These are phyloP conservation scores for Astragalus membranaceus DNA, from an alignment of 306 rosid species.

Conservation along the genomic window DNA sequence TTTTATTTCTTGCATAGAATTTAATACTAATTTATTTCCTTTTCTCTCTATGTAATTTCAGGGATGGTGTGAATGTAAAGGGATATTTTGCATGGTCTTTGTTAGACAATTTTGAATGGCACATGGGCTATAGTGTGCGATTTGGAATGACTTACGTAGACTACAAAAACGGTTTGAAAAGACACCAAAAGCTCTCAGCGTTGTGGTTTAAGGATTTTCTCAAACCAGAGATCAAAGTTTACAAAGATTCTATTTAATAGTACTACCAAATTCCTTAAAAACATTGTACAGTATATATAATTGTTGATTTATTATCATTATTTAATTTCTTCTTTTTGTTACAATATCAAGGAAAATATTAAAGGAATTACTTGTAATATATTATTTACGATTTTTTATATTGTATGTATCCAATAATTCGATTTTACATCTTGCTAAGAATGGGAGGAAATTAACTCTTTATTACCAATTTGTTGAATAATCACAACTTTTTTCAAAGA, in stretches of 20 bases:
- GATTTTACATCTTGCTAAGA: not conserved
- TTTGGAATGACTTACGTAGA: constrained; percentile 51
- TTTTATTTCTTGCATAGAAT: not conserved
- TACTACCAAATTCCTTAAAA: not conserved
- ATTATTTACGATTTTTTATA: not conserved
- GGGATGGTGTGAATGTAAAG: constrained; percentile 46
- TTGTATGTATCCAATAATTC: not conserved
- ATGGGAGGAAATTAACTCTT: not conserved
- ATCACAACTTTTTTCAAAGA: too few species aligned
- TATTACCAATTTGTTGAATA: too few species aligned
- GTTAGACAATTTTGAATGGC: constrained; percentile 55
- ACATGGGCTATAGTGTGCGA: constrained; percentile 24
- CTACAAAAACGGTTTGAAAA: constrained; percentile 28
- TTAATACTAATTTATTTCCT: not conserved
- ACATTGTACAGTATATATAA: not conserved
- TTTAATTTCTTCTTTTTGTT: not conserved
- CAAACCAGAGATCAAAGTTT: not conserved
- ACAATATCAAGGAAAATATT: too few species aligned
- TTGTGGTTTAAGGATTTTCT: constrained; percentile 51
- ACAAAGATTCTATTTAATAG: not conserved
- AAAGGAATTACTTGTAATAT: not conserved
- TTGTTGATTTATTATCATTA: not conserved
- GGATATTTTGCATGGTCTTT: constrained; percentile 70
- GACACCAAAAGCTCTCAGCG: constrained; percentile 42
- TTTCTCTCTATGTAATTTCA: not conserved